Evolutionary conservation across 2,329 filamentous ascomycete genomes (phyloP), one percentile per base, ranked within the genome.

Genomic region (Calonectria multiphialidica): DNA sequence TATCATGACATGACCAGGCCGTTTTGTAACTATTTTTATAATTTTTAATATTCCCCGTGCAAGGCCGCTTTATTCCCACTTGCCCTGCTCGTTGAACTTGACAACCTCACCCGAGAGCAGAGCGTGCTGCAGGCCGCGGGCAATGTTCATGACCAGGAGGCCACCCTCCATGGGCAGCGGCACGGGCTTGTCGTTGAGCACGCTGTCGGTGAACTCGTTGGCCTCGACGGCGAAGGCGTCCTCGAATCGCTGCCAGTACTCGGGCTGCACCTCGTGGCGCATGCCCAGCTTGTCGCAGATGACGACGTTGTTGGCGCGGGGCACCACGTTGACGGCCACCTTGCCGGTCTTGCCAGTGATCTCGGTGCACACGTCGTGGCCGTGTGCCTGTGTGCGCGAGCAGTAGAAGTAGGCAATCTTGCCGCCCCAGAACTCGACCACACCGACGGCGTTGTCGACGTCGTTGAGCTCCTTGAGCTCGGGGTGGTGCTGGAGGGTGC

Each of bases 311-410:
- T 88, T 88, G 2, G 80, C 82, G 55, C 83, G 83, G 1, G 91
- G 91, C 72, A 91, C 88, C 4, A 85, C 86, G 76, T 93, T 93
- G 69, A 93, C 85, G 0, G 86, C 83, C 2, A 93, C 77, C 80
- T 93, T 93, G 28, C 92, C 91, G 65, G 88, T 86, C 0, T 91
- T 93, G 2, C 91, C 92, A 49, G 93, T 91, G 72, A 93, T 88
- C 81, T 93, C 91, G 0, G 91, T 92, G 9, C 74, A 73, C 73
- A 87, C 89, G 78, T 93, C 92, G 69, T 93, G 89, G 0, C 92
- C 92, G 0, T 90, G 88, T 0, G 91, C 90, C 87, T 93, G 93
- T 86, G 93, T 93, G 12, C 92, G 86, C 10, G 86, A 89, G 37
- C 86, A 88, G 80, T 91, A 93, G 72, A 92, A 89, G 80, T 93